Evolutionary conservation across 805 yeast species (phyloP), one percentile per base, ranked within the genome.

Genomic region (Monosporozyma aquatica): DNA sequence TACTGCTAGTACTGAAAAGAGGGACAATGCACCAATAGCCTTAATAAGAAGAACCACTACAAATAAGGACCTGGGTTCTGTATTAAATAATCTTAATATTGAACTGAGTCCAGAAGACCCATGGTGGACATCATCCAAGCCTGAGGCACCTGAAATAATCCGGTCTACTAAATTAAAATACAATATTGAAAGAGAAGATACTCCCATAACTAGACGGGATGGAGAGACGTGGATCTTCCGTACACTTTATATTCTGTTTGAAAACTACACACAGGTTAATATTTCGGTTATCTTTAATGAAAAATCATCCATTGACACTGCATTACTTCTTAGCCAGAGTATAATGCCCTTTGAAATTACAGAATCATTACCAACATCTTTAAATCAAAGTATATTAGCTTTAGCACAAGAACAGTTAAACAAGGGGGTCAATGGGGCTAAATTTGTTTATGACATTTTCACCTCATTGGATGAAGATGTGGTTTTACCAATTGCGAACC

Each of bases 221-320:
- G 75, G 75, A 20, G 65, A 76, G 33, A 49, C 47, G 2, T 47
- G 65, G 41, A 62, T 69, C 4, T 67, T 74, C 47, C 70, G 82
- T 42, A 87, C 82, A 48, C 78, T 82, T 49, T 86, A 85, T 55
- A 68, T 87, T 11, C 62, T 87, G 32, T 80, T 78, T 59, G 77
- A 74, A 46, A 94, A 85, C 56, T 77, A 81, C 50, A 75, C 92
- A 1, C 86, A 80, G 50, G 66, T 79, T 4, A 64, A 74, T 1
- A 63, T 86, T 47, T 77, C 79, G 39, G 63, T 83, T 4, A 68
- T 71, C 18, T 86, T 68, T 53, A 80, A 79, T 30, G 51, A 56
- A 13, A 64, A 65, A 11, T 73, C 78, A 43, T 87, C 92, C 1
- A 56, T 71, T 11, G 56, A 68, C 1, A 68, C 82, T 1, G 66